These are phyloP conservation scores for Debaryomyces coudertii DNA, from an alignment of 1,139 yeast genomes.

Conservation along the genomic window DNA sequence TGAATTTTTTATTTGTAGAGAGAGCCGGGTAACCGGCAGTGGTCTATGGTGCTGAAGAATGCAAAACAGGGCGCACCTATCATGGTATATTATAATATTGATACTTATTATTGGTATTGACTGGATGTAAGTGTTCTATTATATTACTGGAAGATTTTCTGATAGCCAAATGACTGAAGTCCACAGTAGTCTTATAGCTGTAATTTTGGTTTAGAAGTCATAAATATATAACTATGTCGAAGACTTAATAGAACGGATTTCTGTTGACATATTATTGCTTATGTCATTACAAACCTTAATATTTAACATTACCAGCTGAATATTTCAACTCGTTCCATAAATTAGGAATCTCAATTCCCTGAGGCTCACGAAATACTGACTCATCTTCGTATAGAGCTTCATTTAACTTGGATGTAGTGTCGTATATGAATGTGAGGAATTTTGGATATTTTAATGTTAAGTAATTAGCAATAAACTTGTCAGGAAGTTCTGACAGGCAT, in stretches of 20 bases:
- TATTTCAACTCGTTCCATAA: constrained; percentile 38
- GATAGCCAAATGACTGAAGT: no score
- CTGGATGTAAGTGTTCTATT: no score
- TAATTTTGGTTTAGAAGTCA: no score
- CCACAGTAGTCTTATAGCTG: no score
- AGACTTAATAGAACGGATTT: no score
- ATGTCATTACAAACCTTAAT: constrained; percentile 13
- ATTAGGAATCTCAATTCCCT: constrained; percentile 37
- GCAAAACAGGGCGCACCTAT: not conserved
- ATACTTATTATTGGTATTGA: no score
- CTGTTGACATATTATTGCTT: not conserved
- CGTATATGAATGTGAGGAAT: constrained; percentile 15
- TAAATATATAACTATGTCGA: no score
- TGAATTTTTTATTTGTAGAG: not conserved
- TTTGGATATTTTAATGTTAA: constrained; percentile 31
- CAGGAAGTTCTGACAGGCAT: constrained; percentile 44
- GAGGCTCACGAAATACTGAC: constrained; percentile 25
- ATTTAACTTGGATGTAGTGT: constrained; percentile 7
- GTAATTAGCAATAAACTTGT: constrained; percentile 41
- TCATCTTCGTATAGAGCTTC: not conserved
- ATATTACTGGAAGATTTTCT: no score
- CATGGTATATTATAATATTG: no score
- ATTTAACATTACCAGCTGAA: constrained; percentile 19
- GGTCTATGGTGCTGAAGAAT: not conserved
- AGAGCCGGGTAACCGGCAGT: constrained; percentile 11